Evolutionary conservation across 2,329 filamentous ascomycete species (phyloP).

Genomic region (Trichoderma sp.): DNA sequence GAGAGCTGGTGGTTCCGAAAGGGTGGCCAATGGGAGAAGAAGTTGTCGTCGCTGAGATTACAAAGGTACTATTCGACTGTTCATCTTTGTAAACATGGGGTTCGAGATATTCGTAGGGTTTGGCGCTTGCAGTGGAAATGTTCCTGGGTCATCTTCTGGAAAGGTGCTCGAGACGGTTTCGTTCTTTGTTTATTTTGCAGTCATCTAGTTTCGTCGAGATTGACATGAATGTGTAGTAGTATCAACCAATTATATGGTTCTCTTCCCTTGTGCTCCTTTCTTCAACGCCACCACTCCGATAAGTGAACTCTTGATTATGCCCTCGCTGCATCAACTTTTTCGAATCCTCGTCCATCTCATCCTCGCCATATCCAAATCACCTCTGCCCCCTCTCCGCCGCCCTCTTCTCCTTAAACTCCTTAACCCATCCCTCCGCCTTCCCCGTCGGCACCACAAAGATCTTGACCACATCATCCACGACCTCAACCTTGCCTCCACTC

Average conservation of each 20-base stretch:
- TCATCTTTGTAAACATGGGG: background rate
- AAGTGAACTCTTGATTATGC: background rate
- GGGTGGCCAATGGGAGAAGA: background rate
- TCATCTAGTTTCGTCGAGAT: background rate
- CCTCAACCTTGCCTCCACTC: conserved; percentile 74
- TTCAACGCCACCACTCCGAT: background rate
- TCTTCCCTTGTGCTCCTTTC: background rate
- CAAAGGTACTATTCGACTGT: background rate
- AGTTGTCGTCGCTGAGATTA: background rate
- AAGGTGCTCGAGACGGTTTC: no score
- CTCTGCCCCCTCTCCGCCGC: conserved; percentile 47
- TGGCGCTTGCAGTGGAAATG: conserved; percentile 15
- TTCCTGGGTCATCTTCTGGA: conserved; percentile 6
- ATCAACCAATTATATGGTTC: background rate
- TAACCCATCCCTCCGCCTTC: conserved; percentile 74
- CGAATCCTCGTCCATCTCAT: background rate
- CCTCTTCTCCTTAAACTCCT: conserved; percentile 79
- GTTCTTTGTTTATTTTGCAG: background rate
- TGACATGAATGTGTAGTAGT: background rate
- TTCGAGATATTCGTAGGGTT: conserved; percentile 21
- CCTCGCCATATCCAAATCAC: background rate
- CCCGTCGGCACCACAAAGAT: conserved; percentile 79
- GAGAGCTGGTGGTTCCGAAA: background rate
- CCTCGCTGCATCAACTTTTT: background rate
- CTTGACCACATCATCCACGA: conserved; percentile 82